A percentile compares a stretch with the other conserved stretches of the same genome.
Conservation (phyloP, 1,139 yeast genomes). For the Lodderomyces margitis region DNA sequence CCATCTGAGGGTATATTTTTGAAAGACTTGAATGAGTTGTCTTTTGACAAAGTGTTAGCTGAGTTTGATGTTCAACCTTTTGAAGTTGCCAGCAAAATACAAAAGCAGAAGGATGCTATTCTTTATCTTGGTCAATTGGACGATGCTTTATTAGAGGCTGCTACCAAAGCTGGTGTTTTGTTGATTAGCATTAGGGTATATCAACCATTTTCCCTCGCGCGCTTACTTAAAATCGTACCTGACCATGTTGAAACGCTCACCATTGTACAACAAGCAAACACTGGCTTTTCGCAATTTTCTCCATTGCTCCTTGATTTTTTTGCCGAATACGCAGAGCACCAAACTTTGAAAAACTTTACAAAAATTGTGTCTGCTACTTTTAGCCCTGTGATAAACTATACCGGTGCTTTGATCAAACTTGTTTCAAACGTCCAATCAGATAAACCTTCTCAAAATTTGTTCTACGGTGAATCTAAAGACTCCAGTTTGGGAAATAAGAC, state of each 20-base stretch:
- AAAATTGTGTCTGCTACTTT: conserved; percentile 61
- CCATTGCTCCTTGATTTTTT: conserved; percentile 74
- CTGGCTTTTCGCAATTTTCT: conserved; percentile 50
- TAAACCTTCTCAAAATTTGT: conserved; percentile 61
- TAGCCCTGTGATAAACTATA: conserved; percentile 47
- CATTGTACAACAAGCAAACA: conserved; percentile 59
- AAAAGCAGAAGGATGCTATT: conserved; percentile 48
- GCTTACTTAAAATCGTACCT: conserved; percentile 55
- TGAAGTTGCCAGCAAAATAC: conserved; percentile 25
- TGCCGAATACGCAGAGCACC: conserved; percentile 52
- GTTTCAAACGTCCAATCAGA: conserved; percentile 51
- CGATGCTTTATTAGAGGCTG: conserved; percentile 42
- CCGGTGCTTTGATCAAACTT: conserved; percentile 48
- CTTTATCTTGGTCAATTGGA: conserved; percentile 61
- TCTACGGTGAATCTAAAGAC: conserved; percentile 50
- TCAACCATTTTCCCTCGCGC: conserved; percentile 64
- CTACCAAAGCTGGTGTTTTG: conserved; percentile 43
- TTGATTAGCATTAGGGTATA: conserved; percentile 61
- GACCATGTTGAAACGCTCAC: conserved; percentile 55
- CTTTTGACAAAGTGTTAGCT: conserved; percentile 26
- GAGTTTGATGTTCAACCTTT: conserved; percentile 31
- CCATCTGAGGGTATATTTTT: conserved; percentile 18
- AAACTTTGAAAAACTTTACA: conserved; percentile 44
- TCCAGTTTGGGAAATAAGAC: not conserved
- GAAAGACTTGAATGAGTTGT: conserved; percentile 18